Conservation (phyloP, 2,329 filamentous ascomycete genomes). For the Grosmannia huntii region DNA sequence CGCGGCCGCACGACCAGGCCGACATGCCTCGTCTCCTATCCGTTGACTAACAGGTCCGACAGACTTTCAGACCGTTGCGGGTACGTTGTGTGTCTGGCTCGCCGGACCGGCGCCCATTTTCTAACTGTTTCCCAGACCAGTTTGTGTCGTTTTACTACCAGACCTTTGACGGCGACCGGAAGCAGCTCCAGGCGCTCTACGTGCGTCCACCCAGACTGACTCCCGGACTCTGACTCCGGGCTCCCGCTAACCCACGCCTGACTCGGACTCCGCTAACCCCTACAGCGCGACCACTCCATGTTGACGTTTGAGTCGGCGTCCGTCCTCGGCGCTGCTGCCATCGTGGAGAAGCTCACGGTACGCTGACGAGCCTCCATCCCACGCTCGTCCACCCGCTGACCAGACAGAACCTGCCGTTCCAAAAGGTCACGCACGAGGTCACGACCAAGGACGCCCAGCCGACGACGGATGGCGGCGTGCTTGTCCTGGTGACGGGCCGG, state of each 20-base stretch:
- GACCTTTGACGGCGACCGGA: conserved; percentile 66
- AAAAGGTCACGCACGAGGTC: conserved; percentile 67
- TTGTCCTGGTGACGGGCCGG: conserved; percentile 80
- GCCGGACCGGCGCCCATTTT: neutral
- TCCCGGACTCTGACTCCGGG: too few species aligned
- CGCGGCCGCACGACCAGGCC: neutral
- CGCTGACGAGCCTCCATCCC: conserved; percentile 14
- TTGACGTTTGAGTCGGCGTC: conserved; percentile 77
- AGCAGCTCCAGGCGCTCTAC: conserved; percentile 58
- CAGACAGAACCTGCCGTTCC: conserved; percentile 60
- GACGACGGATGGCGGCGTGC: conserved; percentile 53
- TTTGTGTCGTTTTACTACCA: conserved; percentile 89
- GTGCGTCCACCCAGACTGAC: too few species aligned
- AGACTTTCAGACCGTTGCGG: conserved; percentile 9
- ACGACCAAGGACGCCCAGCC: conserved; percentile 76
- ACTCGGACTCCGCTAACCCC: too few species aligned
- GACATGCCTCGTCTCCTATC: neutral
- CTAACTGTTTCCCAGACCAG: conserved; percentile 46
- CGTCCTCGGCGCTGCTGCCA: conserved; percentile 48
- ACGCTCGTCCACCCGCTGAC: too few species aligned
- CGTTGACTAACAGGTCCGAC: neutral
- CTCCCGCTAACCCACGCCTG: too few species aligned
- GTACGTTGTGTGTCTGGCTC: conserved; percentile 2
- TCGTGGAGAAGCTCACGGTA: conserved; percentile 75
- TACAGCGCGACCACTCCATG: conserved; percentile 78